These are phyloP conservation scores for Areca catechu DNA, from an alignment of 176 grass and related monocot genomes.

Conservation along the genomic window DNA sequence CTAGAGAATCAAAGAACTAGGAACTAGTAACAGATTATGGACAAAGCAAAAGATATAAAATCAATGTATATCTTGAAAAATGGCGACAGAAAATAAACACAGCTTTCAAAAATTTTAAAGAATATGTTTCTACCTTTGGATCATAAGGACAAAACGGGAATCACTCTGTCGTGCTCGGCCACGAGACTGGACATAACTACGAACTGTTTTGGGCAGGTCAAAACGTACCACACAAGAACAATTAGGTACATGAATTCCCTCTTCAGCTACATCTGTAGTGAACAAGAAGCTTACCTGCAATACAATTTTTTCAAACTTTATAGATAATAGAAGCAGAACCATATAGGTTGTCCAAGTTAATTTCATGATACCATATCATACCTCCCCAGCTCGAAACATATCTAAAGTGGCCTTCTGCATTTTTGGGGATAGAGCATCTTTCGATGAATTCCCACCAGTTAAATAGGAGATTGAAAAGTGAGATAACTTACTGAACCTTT, in stretches of 20 bases:
- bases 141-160: constrained; percentile 3
- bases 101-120: too few species aligned
- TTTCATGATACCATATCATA: background rate
- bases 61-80: too few species aligned
- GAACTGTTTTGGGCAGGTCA: constrained; percentile 7
- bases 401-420: background rate
- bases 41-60: too few species aligned
- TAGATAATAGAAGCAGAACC: too few species aligned
- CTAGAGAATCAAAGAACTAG: too few species aligned
- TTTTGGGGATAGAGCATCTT: constrained; percentile 1
- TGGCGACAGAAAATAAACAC: too few species aligned
- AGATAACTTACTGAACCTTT: background rate
- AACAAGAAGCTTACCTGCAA: constrained; percentile 6
- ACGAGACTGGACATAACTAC: constrained; percentile 15
- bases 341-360: too few species aligned
- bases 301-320: background rate
- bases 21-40: too few species aligned
- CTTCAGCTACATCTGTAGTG: constrained; percentile 15
- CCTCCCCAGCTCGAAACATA: constrained; percentile 3
- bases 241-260: constrained; percentile 6
- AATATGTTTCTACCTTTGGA: background rate
- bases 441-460: constrained; percentile 3
- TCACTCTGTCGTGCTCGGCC: background rate
- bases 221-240: constrained; percentile 12
- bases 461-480: constrained; percentile 10